Conservation (phyloP, 306 rosid genomes). For the Arachis stenosperma region DNA sequence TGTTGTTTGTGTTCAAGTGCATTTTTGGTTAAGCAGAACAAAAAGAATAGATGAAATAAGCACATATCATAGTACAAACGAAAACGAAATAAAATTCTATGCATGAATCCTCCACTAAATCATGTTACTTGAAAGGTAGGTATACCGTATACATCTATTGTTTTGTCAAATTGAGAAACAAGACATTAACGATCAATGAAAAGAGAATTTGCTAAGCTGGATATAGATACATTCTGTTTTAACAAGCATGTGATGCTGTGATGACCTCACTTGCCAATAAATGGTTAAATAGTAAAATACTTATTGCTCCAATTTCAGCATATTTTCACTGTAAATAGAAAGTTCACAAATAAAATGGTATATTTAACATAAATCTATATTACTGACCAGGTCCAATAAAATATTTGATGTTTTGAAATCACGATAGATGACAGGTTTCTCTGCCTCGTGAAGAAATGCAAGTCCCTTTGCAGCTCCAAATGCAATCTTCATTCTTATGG, state of each 20-base stretch:
- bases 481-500: conserved; percentile 96
- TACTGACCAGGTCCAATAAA: conserved; percentile 77
- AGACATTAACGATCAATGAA: too few relatives aligned
- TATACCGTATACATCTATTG: too few relatives aligned
- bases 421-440: conserved; percentile 96
- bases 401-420: conserved; percentile 97
- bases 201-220: too few relatives aligned
- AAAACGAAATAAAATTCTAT: not conserved
- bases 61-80: not conserved
- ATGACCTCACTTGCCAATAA: too few relatives aligned
- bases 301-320: not conserved
- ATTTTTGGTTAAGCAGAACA: conserved; percentile 16
- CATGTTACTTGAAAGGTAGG: too few relatives aligned
- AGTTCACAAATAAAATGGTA: not conserved
- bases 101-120: not conserved
- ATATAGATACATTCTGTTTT: too few relatives aligned
- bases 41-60: not conserved
- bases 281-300: not conserved
- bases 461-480: conserved; percentile 96
- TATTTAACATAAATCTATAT: not conserved
- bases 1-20: not conserved
- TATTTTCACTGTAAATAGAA: not conserved
- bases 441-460: conserved; percentile 97
- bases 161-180: too few relatives aligned
- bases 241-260: too few relatives aligned